These are phyloP conservation scores for Cymodocea nodosa DNA, from an alignment of 116 monocot genomes.

Conservation along the genomic window DNA sequence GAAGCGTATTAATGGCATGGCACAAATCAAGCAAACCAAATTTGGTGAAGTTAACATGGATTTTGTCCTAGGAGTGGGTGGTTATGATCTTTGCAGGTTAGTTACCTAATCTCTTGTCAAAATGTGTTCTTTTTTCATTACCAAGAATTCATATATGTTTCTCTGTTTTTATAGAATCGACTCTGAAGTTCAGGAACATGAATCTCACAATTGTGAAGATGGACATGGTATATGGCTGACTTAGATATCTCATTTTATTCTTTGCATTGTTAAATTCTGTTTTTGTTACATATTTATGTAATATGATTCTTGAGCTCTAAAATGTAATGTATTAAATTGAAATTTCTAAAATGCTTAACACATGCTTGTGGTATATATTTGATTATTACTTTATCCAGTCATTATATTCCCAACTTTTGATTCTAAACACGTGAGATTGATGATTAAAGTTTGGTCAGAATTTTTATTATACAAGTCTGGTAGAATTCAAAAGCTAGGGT, in stretches of 20 bases:
- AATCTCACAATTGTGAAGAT: constrained; percentile 25
- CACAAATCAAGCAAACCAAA: constrained; percentile 60
- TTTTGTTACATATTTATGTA: no score
- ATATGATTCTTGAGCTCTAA: background rate
- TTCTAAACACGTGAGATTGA: no score
- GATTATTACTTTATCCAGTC: no score
- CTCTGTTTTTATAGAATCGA: constrained; percentile 48
- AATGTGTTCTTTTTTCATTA: background rate
- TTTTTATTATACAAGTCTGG: no score
- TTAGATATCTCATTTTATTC: background rate
- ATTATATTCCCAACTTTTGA: no score
- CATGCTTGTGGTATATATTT: no score
- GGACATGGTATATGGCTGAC: constrained; percentile 57
- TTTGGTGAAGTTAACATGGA: constrained; percentile 90
- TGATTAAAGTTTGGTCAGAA: no score
- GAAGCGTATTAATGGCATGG: constrained; percentile 85
- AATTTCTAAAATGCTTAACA: no score
- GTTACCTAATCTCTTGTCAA: background rate
- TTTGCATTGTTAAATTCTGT: background rate
- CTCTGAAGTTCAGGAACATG: constrained; percentile 43
- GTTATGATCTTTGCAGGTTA: constrained; percentile 93
- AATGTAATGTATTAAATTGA: background rate
- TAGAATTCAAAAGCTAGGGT: no score
- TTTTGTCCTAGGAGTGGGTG: constrained; percentile 91
- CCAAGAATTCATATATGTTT: background rate